Evolutionary conservation across 2,329 filamentous ascomycete species (phyloP), one percentile per base, ranked within the genome.

Genomic region (Ilyonectria destructans): DNA sequence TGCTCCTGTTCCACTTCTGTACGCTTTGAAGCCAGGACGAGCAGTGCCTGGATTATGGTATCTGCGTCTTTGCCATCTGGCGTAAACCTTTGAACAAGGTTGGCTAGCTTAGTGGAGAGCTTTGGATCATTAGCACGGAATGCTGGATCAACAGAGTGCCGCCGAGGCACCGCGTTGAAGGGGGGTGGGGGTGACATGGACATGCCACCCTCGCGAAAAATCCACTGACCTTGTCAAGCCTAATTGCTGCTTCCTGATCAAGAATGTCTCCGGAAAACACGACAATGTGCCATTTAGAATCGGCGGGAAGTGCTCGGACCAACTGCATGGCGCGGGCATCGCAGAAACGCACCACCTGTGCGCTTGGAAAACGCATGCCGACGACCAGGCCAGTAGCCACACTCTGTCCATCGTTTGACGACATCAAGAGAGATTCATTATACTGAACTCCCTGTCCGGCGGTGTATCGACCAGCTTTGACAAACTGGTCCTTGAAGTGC

Each of bases 361-460:
- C 49, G 8, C 74, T 75, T 1, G 74, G 74, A 2, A 75, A 71
- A 2, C 74, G 62, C 72, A 74, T 75, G 0, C 74, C 74, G 0
- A 68, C 66, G 0, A 43, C 31, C 1, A 73, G 13, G 0, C 40
- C 54, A 0, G 70, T 64, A 1, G 74, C 69, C 3, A 71, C 23
- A 3, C 3, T 31, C 0, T 65, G 55, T 2, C 26, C 19, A 0
- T 62, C n/a, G 0, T 3, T 1, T 3, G 74, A 69, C 0, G 75
- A 1, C 1, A 64, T 15, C 0, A 74, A 75, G 0, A 66, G 29
- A 0, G 33, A 21, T 72, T 73, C 23, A 52, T 62, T 0, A 70
- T 75, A 17, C 65, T 69, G 37, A 69, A 52, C 3, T 19, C 48
- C 48, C 12, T 52, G 60, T 0, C 74, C 74, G 2, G 74, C 71